Base-by-base conservation (phyloP, 2,329 filamentous ascomycete species). In the Verticillium zaregamsianum region DNA sequence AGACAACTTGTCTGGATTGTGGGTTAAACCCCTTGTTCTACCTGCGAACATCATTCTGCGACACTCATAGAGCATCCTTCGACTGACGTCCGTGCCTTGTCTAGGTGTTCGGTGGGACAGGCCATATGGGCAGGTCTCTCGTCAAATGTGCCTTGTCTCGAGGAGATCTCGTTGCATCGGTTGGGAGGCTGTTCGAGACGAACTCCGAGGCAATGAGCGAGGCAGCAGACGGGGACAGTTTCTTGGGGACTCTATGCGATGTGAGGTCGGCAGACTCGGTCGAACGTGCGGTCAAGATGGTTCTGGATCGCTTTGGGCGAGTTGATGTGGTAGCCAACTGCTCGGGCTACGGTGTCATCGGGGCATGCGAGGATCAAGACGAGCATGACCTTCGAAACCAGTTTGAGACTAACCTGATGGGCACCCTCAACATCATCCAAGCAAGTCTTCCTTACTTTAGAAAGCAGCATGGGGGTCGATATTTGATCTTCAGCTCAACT, bases 391-490 rank as follows among this genome's bases (percentile, higher is more conserved):
- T 98, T 68, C 90, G 93, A 62, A 94, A 96, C 70, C 95, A 98
- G 75, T 97, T 98, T 77, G 92, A 96, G 80, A 97, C 93, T 25
- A 99, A 99, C 76, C 97, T 97, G 76, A 94, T 96, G 82, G 95
- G 95, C 60, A 96, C 93, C 0, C 77, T 98, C 63, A 91, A 98
- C 76, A 97, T 99, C 69, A 90, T 98, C 63, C 93, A 97, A 73
- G 80, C 91, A 23, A 93, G 90, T 1, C 79, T 98, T 40, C 93
- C 93, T 0, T 92, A 96, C 77, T 96, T 98, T 68, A 88, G 94
- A 59, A 82, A 88, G 65, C 89, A 92, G 66, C 83, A 84, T 25
- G 81, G 80, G 1, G 95, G 95, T 1, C 86, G 93, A 33, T 98
- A 97, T 74, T 82, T 98, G 58, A 96, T 98, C 65, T 97, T 98